Evolutionary conservation across 306 rosid species (phyloP).

Genomic region (Begonia masoniana): DNA sequence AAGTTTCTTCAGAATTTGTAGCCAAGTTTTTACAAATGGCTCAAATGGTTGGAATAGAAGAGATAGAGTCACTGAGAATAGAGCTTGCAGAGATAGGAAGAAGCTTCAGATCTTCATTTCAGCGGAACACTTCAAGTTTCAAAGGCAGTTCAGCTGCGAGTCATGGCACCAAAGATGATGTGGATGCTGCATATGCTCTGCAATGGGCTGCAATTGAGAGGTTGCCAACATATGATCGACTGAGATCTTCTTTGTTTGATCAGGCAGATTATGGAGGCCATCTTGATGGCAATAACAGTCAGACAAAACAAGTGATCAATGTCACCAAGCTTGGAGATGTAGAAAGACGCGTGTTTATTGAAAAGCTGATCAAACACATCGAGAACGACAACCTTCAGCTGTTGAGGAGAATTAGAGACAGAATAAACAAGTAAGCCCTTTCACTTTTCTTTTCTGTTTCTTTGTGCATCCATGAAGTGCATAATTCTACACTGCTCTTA

Average conservation of each 20-base stretch:
- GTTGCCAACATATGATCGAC: conserved; percentile 34
- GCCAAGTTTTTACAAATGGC: conserved; percentile 13
- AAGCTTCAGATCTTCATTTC: conserved; percentile 40
- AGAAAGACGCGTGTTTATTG: conserved; percentile 43
- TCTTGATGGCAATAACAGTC: conserved; percentile 2
- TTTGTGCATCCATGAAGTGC: not conserved
- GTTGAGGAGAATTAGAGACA: conserved; percentile 36
- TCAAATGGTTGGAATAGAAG: conserved; percentile 24
- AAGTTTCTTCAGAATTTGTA: too few species aligned
- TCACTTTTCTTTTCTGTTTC: too few species aligned
- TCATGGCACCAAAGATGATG: conserved; percentile 10
- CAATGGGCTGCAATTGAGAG: conserved; percentile 53
- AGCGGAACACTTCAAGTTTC: conserved; percentile 30
- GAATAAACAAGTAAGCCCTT: conserved; percentile 50
- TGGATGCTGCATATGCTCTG: conserved; percentile 13
- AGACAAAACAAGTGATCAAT: conserved; percentile 36
- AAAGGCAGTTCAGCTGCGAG: conserved; percentile 4
- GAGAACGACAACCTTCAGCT: conserved; percentile 51
- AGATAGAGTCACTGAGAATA: conserved; percentile 38
- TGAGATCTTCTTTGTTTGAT: conserved; percentile 51
- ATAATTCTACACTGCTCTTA: not conserved
- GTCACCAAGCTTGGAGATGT: conserved; percentile 50
- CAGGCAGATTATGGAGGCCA: conserved; percentile 7
- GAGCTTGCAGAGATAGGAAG: conserved; percentile 54
- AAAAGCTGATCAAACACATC: conserved; percentile 47